These are phyloP conservation scores for Pistacia integerrima DNA, from an alignment of 345 rosid genomes.

Conservation along the genomic window DNA sequence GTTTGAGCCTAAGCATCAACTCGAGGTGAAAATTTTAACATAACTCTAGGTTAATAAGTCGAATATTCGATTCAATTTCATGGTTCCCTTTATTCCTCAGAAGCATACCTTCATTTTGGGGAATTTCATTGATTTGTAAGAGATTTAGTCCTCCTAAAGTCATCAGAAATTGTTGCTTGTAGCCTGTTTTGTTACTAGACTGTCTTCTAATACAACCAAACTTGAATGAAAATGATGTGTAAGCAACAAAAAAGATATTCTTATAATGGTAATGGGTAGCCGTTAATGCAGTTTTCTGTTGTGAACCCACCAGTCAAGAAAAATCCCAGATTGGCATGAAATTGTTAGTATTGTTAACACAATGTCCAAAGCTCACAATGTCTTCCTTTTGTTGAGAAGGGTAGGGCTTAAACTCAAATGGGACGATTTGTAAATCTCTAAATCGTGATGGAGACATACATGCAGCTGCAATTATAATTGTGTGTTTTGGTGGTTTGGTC, in stretches of 20 bases:
- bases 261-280: not conserved
- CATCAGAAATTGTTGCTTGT: no score
- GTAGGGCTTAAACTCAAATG: not conserved
- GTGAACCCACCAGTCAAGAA: constrained; percentile 6
- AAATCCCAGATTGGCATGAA: not conserved
- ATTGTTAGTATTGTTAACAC: not conserved
- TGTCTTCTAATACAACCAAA: not conserved
- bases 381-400: not conserved
- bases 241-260: not conserved
- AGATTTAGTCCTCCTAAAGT: no score
- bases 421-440: not conserved
- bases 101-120: not conserved
- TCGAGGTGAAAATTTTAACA: no score
- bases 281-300: constrained; percentile 26
- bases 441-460: not conserved
- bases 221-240: no score
- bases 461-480: not conserved
- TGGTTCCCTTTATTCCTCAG: not conserved
- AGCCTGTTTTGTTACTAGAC: no score
- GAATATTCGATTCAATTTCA: not conserved
- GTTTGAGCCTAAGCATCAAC: not conserved
- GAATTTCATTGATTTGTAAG: no score
- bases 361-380: not conserved
- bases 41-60: not conserved
- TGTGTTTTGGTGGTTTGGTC: not conserved